These are phyloP conservation scores for Wickerhamomyces kurtzmanii DNA, from an alignment of 805 yeast genomes.

Conservation along the genomic window DNA sequence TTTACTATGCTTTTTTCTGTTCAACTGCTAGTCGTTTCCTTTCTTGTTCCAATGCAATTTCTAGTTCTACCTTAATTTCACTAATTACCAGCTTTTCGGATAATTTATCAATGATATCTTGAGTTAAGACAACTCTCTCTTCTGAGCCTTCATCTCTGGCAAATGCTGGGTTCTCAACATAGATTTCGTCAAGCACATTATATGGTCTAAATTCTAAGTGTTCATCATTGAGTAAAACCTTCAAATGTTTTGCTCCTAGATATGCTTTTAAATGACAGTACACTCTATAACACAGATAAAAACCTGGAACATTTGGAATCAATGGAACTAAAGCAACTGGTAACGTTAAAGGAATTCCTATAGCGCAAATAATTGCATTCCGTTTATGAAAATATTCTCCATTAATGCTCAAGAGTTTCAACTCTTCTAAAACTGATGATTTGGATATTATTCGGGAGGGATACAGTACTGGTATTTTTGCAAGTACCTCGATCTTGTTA, in stretches of 20 bases:
- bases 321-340: constrained; percentile 79
- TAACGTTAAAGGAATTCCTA: constrained; percentile 65
- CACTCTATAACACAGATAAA: constrained; percentile 69
- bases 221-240: constrained; percentile 36
- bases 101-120: constrained; percentile 34
- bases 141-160: constrained; percentile 13
- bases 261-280: constrained; percentile 80
- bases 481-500: no score
- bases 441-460: constrained; percentile 29
- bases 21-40: constrained; percentile 8
- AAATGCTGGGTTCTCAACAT: constrained; percentile 5
- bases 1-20: constrained; percentile 5
- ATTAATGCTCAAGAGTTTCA: constrained; percentile 28
- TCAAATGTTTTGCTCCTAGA: constrained; percentile 62
- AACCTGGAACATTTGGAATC: constrained; percentile 89
- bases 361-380: constrained; percentile 39
- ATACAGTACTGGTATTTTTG: constrained; percentile 35
- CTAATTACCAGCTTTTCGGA: constrained; percentile 34
- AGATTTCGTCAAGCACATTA: constrained; percentile 20
- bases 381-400: constrained; percentile 46
- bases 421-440: constrained; percentile 23
- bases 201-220: constrained; percentile 26
- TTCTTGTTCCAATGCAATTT: constrained; percentile 49
- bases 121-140: constrained; percentile 30
- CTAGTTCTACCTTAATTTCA: constrained; percentile 32